Evolutionary conservation across 23 red algal genomes (phyloP).

Genomic region (Gracilaria caudata): DNA sequence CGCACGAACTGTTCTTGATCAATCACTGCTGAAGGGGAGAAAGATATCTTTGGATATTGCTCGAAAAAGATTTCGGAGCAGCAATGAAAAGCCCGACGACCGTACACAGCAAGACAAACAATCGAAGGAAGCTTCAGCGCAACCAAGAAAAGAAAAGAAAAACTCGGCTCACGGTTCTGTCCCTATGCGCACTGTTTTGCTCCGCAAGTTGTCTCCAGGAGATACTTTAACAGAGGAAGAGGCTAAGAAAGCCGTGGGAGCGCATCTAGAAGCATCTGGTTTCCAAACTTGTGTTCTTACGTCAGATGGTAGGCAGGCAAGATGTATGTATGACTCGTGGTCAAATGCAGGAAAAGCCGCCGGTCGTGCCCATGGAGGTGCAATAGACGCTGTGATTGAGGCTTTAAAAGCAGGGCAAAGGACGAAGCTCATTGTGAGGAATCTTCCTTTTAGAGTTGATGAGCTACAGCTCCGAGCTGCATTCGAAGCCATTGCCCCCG

Average conservation of each 20-base stretch:
- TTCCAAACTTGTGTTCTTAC: slow-evolving; percentile 22
- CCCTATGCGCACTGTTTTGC: slow-evolving; percentile 55
- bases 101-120: slow-evolving; percentile 26
- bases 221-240: slow-evolving; percentile 10
- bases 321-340: slow-evolving; percentile 44
- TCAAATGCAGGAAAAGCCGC: slow-evolving; percentile 42
- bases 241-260: background rate
- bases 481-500: slow-evolving; percentile 35
- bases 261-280: slow-evolving; percentile 3
- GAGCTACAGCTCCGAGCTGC: background rate
- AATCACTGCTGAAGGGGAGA: slow-evolving; percentile 38
- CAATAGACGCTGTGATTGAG: slow-evolving; percentile 63
- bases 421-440: slow-evolving; percentile 69
- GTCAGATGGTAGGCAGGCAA: slow-evolving; percentile 3
- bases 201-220: background rate
- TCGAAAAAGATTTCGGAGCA: slow-evolving; percentile 20
- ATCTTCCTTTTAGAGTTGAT: slow-evolving; percentile 60
- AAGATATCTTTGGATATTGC: slow-evolving; percentile 60
- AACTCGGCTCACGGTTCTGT: slow-evolving; percentile 14
- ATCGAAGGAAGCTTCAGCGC: background rate
- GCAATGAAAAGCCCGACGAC: background rate
- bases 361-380: slow-evolving; percentile 6
- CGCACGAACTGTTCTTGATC: slow-evolving; percentile 48
- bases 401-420: slow-evolving; percentile 31
- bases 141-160: slow-evolving; percentile 7